Base-by-base conservation (phyloP, 2,329 filamentous ascomycete genomes). In the Parastagonospora avenae region DNA sequence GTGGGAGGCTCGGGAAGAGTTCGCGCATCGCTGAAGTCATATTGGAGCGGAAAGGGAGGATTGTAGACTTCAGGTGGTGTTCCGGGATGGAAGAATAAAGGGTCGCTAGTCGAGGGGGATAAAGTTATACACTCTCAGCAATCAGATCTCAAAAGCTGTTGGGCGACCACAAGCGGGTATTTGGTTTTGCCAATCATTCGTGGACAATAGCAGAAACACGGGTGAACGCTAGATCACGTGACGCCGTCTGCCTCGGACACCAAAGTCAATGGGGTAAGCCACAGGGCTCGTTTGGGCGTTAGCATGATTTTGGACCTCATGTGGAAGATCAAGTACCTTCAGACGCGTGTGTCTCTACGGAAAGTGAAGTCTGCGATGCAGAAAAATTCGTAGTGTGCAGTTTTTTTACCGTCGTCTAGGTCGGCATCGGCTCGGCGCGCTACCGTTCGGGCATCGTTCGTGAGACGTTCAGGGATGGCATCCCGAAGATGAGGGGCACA, bases 1-100 rank as follows among this genome's bases (percentile, higher is more conserved):
- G 60, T 8, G 69, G 68, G 15, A 71, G 59, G 31, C 42, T 29
- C 1, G 63, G 60, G 28, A 71, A 51, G 12, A 72, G 59, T 7
- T 51, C 24, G 7, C 55, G 57, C 2, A 52, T 29, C 11, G n/a
- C 11, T 9, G 48, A 37, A 27, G 38, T 27, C 48, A 54, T 60
- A 2, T 40, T 46, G 33, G 27, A 38, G 31, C 36, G 8, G 3
- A n/a, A 16, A 24, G 33, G 35, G 19, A 31, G 36, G 31, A 10
- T 12, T 15, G 30, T n/a, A 4, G 30, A n/a, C 37, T 14, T 27
- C 9, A 14, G 10, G 29, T 35, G 15, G 16, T 15, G 28, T 38
- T 15, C 14, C 19, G 19, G 19, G 19, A 24, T 24, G 3, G 19
- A 5, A 24, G 19, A 3, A 5, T 24, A 24, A 24, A 24, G 19